Evolutionary conservation across 2,329 filamentous ascomycete species (phyloP).

Genomic region (Thelonectria blattea): DNA sequence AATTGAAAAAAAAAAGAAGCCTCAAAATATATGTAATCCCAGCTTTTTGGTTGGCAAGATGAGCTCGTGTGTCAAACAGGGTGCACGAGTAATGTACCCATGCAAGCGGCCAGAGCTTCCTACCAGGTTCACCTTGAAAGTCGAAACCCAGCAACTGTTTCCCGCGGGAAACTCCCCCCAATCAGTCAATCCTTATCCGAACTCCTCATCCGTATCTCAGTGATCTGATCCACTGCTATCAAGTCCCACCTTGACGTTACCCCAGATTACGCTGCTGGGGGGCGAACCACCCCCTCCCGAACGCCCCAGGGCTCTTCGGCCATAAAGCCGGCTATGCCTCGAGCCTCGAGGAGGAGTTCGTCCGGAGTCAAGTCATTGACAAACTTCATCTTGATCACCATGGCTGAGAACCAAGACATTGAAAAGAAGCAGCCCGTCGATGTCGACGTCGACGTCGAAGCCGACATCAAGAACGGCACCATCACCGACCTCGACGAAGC

Average conservation of each 20-base stretch:
- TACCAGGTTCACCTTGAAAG: no score
- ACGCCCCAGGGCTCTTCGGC: not conserved
- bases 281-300: not conserved
- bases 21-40: no score
- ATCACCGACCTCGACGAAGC: constrained; percentile 38
- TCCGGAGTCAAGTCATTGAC: not conserved
- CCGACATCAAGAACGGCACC: constrained; percentile 33
- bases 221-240: not conserved
- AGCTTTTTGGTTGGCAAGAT: no score
- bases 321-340: not conserved
- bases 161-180: constrained; percentile 2
- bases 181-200: no score
- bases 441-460: constrained; percentile 29
- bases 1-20: no score
- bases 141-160: not conserved
- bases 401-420: constrained; percentile 18
- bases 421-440: constrained; percentile 34
- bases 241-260: not conserved
- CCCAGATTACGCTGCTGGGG: not conserved
- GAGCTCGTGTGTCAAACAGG: no score
- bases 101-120: no score
- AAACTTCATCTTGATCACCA: no score
- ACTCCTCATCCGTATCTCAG: not conserved
- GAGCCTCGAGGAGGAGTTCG: not conserved
- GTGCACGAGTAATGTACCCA: no score